Percentiles rank a stretch among this genome's conserved stretches.
phyloP scores from a whole-genome alignment of 495 filamentous ascomycete species.

The Xylaria intraflava region DNA sequence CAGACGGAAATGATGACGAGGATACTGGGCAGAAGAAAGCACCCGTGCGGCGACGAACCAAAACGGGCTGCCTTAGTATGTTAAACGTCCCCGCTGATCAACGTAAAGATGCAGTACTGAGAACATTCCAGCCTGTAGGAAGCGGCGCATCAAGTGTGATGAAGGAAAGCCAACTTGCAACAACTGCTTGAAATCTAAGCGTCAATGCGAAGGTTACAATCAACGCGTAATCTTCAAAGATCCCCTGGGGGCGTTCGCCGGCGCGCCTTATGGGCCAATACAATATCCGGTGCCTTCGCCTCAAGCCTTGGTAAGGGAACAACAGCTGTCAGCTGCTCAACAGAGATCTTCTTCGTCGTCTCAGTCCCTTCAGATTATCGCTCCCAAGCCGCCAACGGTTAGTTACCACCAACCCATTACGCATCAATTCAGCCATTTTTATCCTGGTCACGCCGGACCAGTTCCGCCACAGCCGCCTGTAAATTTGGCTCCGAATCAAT shows the following conservation, averaged over 20 bases:
- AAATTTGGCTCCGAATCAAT: conserved; percentile 20
- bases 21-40: conserved; percentile 28
- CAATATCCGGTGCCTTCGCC: conserved; percentile 27
- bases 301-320: conserved; percentile 23
- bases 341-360: conserved; percentile 28
- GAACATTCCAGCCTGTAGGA: conserved; percentile 66
- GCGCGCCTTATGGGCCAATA: conserved; percentile 28
- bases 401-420: conserved; percentile 23
- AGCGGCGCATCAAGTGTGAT: conserved; percentile 93
- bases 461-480: conserved; percentile 15
- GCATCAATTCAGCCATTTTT: conserved; percentile 22
- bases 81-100: conserved; percentile 16
- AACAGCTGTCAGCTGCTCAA: conserved; percentile 30
- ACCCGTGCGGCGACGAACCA: conserved; percentile 70
- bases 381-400: conserved; percentile 33
- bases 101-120: conserved; percentile 13
- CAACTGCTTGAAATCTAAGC: conserved; percentile 90
- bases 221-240: conserved; percentile 90
- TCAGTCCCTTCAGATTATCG: conserved; percentile 33
- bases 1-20: conserved; percentile 22
- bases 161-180: conserved; percentile 87
- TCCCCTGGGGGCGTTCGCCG: conserved; percentile 57
- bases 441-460: conserved; percentile 20
- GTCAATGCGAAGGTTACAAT: conserved; percentile 90
- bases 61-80: conserved; percentile 93